Evolutionary conservation across 768 basidiomycete species (phyloP).

Genomic region (Pholiota molesta): DNA sequence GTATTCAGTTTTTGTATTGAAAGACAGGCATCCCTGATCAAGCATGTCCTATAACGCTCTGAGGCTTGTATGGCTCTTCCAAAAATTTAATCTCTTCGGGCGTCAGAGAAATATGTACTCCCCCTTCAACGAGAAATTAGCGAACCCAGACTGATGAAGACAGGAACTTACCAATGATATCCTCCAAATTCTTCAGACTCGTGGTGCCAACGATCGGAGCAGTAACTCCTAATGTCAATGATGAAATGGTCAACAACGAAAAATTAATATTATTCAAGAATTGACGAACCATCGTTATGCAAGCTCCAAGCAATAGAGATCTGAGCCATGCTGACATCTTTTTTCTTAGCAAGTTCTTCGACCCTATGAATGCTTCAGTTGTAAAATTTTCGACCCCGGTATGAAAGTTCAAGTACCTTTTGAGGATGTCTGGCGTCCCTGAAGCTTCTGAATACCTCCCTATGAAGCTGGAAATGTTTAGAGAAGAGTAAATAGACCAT

Average conservation of each 20-base stretch:
- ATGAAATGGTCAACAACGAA: neutral
- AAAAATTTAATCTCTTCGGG: slow-evolving; percentile 51
- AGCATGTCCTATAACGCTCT: slow-evolving; percentile 46
- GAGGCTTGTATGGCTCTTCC: slow-evolving; percentile 53
- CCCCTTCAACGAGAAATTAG: slow-evolving; percentile 29
- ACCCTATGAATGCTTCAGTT: slow-evolving; percentile 2
- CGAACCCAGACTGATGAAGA: neutral
- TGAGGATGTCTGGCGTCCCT: neutral
- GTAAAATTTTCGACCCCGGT: neutral
- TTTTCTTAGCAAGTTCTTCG: slow-evolving; percentile 18
- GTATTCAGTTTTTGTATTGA: neutral
- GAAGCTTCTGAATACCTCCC: slow-evolving; percentile 2
- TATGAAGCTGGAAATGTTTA: slow-evolving; percentile 4
- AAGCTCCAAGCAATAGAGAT: slow-evolving; percentile 20
- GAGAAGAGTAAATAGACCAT: too few species aligned
- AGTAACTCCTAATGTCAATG: slow-evolving; percentile 33
- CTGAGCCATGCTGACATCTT: slow-evolving; percentile 21
- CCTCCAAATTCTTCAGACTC: slow-evolving; percentile 46
- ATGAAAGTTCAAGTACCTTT: neutral
- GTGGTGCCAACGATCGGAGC: slow-evolving; percentile 56
- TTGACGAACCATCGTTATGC: slow-evolving; percentile 10
- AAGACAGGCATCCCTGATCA: slow-evolving; percentile 16
- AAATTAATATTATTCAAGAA: neutral
- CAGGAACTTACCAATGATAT: slow-evolving; percentile 40
- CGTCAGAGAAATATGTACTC: slow-evolving; percentile 36